Evolutionary conservation across 208 protist genomes (phyloP).

Genomic region (Leptomonas seymouri): DNA sequence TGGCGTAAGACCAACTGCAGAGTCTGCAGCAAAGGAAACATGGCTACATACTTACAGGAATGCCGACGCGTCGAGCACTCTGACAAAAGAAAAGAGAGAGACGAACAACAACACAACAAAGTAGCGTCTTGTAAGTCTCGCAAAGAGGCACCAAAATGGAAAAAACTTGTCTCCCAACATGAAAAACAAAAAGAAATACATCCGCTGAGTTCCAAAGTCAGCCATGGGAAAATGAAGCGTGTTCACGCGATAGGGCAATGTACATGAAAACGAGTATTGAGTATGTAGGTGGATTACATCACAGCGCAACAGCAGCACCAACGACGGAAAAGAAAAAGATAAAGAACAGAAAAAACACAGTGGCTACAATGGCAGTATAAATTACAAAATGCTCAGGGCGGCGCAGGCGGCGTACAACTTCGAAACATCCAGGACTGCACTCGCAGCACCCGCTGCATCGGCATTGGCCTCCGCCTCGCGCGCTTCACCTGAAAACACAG

Average conservation of each 20-base stretch:
- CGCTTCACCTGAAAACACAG: constrained; percentile 10
- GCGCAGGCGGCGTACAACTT: constrained; percentile 37
- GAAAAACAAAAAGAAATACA: constrained; percentile 1
- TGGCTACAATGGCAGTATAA: neutral
- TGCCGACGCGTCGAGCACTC: too few relatives aligned
- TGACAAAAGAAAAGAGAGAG: too few relatives aligned
- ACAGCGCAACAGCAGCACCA: neutral
- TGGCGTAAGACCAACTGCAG: too few relatives aligned
- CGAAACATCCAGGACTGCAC: constrained; percentile 15
- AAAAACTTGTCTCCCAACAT: constrained; percentile 15
- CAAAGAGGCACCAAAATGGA: too few relatives aligned
- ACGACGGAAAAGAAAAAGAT: neutral
- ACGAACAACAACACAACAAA: too few relatives aligned
- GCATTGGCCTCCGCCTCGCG: neutral
- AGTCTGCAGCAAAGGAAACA: too few relatives aligned
- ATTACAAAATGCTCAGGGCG: constrained; percentile 44
- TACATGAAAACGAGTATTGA: too few relatives aligned
- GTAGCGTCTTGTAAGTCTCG: too few relatives aligned
- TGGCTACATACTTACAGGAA: too few relatives aligned
- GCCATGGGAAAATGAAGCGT: too few relatives aligned
- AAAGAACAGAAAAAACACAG: neutral
- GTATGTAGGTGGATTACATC: too few relatives aligned
- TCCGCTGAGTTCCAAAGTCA: neutral
- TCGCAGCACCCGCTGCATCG: neutral
- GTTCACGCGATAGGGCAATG: neutral